These are phyloP conservation scores for Talaromyces sp. DNA, from an alignment of 2,329 filamentous ascomycete genomes.

Conservation along the genomic window DNA sequence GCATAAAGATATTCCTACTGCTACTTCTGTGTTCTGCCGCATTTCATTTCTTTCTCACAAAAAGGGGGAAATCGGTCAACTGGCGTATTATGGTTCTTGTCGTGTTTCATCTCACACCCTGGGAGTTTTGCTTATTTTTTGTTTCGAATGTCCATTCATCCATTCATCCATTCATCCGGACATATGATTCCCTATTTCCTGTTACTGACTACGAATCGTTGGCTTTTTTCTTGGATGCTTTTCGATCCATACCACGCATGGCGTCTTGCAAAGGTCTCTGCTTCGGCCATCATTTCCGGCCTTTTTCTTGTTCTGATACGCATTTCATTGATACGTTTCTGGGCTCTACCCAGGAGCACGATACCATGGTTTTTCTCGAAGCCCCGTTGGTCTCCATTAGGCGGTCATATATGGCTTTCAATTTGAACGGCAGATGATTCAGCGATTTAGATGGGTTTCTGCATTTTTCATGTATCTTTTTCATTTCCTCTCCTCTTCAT, in stretches of 20 bases:
- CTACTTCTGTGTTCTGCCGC: slow-evolving; percentile 7
- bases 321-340: slow-evolving; percentile 17
- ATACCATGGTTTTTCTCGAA: slow-evolving; percentile 16
- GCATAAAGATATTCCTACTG: slow-evolving; percentile 24
- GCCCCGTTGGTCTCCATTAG: slow-evolving; percentile 6
- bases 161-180: slow-evolving; percentile 1
- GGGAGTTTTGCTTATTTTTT: slow-evolving; percentile 19
- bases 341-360: slow-evolving; percentile 5
- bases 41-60: slow-evolving; percentile 17
- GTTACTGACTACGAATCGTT: slow-evolving; percentile 12
- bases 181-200: slow-evolving; percentile 16
- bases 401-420: slow-evolving; percentile 10
- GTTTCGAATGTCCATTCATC: slow-evolving; percentile 1
- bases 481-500: background rate
- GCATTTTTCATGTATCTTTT: slow-evolving; percentile 15
- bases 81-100: slow-evolving; percentile 20
- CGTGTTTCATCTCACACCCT: slow-evolving; percentile 11
- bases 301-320: slow-evolving; percentile 12
- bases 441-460: slow-evolving; percentile 15
- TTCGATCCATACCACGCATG: slow-evolving; percentile 13
- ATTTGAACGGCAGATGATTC: slow-evolving; percentile 14
- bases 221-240: slow-evolving; percentile 1
- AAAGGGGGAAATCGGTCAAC: slow-evolving; percentile 17
- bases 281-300: background rate
- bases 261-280: slow-evolving; percentile 14